Evolutionary conservation across 2,329 filamentous ascomycete species (phyloP), one percentile per base, ranked within the genome.

Genomic region (Pezicula radicicola): DNA sequence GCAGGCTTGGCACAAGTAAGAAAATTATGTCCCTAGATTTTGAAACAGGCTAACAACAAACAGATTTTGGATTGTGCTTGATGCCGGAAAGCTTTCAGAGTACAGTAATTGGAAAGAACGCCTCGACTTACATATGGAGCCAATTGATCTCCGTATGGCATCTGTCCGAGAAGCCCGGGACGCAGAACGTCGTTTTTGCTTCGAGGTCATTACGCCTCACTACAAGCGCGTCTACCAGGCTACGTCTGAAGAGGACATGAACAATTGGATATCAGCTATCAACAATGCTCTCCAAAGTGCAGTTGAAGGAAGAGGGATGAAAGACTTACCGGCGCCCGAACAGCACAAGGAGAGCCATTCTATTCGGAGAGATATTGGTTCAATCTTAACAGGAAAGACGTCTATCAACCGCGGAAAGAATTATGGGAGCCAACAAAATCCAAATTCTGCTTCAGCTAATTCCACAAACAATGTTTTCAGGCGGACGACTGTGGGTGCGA

Each of bases 101-200:
- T 99, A 99, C 71, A 96, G 92, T 68, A 97, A 99, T 69, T 99
- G 94, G 94, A 99, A 99, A 72, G 91, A 99, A 68, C 93, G 85
- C 68, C 81, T 99, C 21, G 94, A 99, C 70, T 76, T 97, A 25
- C 95, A 99, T 68, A 97, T 96, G 84, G 94, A 97, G 2, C 94
- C 94, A 0, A 97, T 99, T 59, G 95, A 99, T 69, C 77, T 99
- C 43, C 88, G 94, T 35, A 94, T 97, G 84, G 94, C 94, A 9
- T 97, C 94, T 15, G 95, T 99, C 15, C 85, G 94, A 52, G 94
- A 99, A 73, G 93, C 95, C 39, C 86, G 94, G 21, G 96, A 95
- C 68, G 90, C 92, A 1, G 95, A 99, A 63, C 83, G 94, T 25
- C 84, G 94, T 5, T 99, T 99, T 70, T 97, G 93, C 71, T 99